These are phyloP conservation scores for Beverwykella pulmonaria DNA, from an alignment of 495 filamentous ascomycete genomes.

Conservation along the genomic window DNA sequence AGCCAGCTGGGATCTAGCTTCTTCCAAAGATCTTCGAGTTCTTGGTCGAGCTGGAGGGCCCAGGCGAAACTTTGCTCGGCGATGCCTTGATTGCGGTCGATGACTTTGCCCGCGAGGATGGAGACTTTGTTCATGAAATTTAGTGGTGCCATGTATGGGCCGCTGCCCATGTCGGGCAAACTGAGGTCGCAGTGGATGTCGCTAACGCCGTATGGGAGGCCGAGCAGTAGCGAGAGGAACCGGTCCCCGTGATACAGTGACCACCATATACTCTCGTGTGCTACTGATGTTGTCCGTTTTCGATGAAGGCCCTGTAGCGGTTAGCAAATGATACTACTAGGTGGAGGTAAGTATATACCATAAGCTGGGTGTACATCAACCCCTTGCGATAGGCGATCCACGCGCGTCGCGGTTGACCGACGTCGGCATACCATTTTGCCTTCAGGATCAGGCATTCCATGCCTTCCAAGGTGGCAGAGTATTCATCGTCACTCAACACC, in stretches of 20 bases:
- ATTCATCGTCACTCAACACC: constrained; percentile 54
- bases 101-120: constrained; percentile 54
- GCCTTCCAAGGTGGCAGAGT: constrained; percentile 53
- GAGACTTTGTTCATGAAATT: constrained; percentile 42
- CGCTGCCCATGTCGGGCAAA: constrained; percentile 25
- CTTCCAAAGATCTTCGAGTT: constrained; percentile 50
- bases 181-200: constrained; percentile 46
- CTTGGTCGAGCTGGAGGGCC: constrained; percentile 54
- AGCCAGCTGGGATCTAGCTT: constrained; percentile 47
- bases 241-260: constrained; percentile 51
- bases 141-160: constrained; percentile 37
- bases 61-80: constrained; percentile 46
- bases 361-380: constrained; percentile 54
- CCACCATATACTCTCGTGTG: constrained; percentile 51
- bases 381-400: constrained; percentile 55
- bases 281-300: constrained; percentile 32
- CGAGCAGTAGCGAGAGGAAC: constrained; percentile 53
- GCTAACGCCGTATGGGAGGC: constrained; percentile 53
- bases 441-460: constrained; percentile 55
- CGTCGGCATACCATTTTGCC: constrained; percentile 52
- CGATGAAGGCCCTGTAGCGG: constrained; percentile 38
- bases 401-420: constrained; percentile 55
- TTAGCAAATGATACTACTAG: background rate
- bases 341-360: constrained; percentile 27
- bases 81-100: constrained; percentile 55